Evolutionary conservation across 495 filamentous ascomycete genomes (phyloP).

Genomic region (Penicillium longicatenatum): DNA sequence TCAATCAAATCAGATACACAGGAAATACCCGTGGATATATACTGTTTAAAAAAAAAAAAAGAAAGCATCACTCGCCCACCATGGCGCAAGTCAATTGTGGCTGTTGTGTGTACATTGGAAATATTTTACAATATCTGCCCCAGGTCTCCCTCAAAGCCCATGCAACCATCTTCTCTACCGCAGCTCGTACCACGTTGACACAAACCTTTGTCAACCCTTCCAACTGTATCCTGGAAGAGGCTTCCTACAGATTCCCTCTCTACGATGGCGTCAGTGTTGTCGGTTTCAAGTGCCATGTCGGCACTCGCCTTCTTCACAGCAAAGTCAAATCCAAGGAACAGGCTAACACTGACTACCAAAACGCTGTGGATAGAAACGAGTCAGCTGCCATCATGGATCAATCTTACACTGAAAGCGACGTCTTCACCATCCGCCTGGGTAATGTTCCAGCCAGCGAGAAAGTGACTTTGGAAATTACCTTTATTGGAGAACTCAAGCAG

Average conservation of each 20-base stretch:
- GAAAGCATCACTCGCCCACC: background rate
- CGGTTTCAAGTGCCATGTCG: conserved; percentile 17
- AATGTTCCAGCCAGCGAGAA: conserved; percentile 19
- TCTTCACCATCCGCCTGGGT: conserved; percentile 20
- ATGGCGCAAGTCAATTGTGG: background rate
- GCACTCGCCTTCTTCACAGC: conserved; percentile 15
- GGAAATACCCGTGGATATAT: too few relatives aligned
- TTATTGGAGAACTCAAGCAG: conserved; percentile 20
- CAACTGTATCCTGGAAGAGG: conserved; percentile 7
- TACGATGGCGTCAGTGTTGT: conserved; percentile 25
- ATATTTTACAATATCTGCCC: conserved; percentile 8
- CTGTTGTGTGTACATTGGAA: background rate
- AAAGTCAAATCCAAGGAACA: conserved; percentile 23
- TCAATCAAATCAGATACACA: background rate
- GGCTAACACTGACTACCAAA: conserved; percentile 16
- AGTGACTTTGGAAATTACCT: conserved; percentile 19
- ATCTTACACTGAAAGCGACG: conserved; percentile 3
- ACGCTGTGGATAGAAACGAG: conserved; percentile 9
- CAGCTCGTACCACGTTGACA: conserved; percentile 17
- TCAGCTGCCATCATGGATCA: conserved; percentile 23
- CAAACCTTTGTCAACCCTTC: conserved; percentile 20
- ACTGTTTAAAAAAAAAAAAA: background rate
- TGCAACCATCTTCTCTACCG: conserved; percentile 19
- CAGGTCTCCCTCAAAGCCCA: conserved; percentile 22
- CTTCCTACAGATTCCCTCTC: conserved; percentile 19